Conservation (phyloP, 192 early-diverging fungal species). For the Backusella psychrophila region DNA sequence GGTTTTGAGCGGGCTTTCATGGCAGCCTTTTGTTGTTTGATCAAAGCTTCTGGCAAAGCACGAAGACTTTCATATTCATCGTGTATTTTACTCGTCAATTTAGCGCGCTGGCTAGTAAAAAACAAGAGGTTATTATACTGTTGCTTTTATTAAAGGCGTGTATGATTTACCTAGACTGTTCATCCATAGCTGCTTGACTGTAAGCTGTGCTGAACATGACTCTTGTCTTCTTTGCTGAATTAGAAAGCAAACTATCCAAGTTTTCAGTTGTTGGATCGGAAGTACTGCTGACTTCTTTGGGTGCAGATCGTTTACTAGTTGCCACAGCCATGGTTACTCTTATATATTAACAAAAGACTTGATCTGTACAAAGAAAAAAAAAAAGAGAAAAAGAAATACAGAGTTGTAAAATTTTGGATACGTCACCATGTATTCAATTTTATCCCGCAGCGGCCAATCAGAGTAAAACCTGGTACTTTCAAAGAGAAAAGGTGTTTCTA, state of each 20-base stretch:
- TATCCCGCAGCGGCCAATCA: neutral
- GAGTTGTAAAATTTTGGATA: neutral
- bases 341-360: neutral
- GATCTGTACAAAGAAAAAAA: neutral
- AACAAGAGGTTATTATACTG: neutral
- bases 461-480: neutral
- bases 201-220: constrained; percentile 32
- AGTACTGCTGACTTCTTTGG: neutral
- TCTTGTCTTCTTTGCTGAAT: constrained; percentile 33
- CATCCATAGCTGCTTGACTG: constrained; percentile 40
- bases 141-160: neutral
- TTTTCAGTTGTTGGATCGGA: constrained; percentile 9
- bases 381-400: neutral
- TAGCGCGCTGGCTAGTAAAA: constrained; percentile 57
- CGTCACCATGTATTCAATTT: neutral
- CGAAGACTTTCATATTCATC: constrained; percentile 71
- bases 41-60: constrained; percentile 60
- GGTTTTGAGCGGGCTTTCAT: constrained; percentile 31
- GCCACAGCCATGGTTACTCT: constrained; percentile 22
- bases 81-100: constrained; percentile 68
- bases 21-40: constrained; percentile 48
- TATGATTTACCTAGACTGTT: constrained; percentile 30
- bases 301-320: constrained; percentile 19
- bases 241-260: constrained; percentile 17
- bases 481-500: neutral